These are phyloP conservation scores for Ophiocordyceps australis DNA, from an alignment of 2,329 filamentous ascomycete genomes.

Conservation along the genomic window DNA sequence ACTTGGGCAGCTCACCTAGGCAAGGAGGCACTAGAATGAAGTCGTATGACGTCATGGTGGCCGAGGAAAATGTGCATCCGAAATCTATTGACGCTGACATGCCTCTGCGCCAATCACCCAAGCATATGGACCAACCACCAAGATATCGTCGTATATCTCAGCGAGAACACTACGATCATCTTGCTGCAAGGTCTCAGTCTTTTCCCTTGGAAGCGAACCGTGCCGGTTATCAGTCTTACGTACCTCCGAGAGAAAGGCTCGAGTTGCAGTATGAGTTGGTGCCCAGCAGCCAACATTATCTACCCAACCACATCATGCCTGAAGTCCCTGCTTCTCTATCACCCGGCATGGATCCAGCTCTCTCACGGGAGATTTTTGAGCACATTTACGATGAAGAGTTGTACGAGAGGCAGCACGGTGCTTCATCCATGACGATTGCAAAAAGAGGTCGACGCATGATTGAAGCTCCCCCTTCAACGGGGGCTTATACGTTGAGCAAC, in stretches of 20 bases:
- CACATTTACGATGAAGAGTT: conserved; percentile 39
- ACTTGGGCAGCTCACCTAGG: conserved; percentile 9
- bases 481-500: too few relatives aligned
- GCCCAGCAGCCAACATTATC: conserved; percentile 11
- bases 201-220: background rate
- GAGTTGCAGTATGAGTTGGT: conserved; percentile 18
- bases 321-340: conserved; percentile 38
- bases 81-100: conserved; percentile 27
- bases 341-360: conserved; percentile 37
- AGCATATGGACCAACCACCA: too few relatives aligned
- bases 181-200: background rate
- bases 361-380: conserved; percentile 38
- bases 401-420: conserved; percentile 25
- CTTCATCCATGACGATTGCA: conserved; percentile 18
- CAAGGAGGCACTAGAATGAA: conserved; percentile 8
- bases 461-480: too few relatives aligned
- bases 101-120: too few relatives aligned
- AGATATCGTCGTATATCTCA: too few relatives aligned
- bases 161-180: too few relatives aligned
- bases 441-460: conserved; percentile 21
- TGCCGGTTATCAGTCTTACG: too few relatives aligned
- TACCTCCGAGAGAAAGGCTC: too few relatives aligned
- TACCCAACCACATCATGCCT: conserved; percentile 21
- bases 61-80: conserved; percentile 19
- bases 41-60: conserved; percentile 18